Evolutionary conservation across 1,284 basidiomycete species (phyloP).

Genomic region (Ceratobasidium sp.): DNA sequence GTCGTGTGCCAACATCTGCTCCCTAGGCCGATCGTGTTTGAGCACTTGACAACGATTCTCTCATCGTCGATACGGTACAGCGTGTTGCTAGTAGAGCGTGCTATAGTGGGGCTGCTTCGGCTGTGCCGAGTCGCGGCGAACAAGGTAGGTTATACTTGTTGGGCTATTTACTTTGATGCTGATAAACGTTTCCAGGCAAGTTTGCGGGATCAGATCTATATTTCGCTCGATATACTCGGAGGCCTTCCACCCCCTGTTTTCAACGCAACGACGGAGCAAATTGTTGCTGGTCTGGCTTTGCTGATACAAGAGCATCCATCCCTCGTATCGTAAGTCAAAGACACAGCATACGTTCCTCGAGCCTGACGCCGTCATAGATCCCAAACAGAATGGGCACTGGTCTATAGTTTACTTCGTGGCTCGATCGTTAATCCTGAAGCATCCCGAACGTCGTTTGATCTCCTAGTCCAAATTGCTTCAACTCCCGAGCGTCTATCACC

Average conservation of each 20-base stretch:
- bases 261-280: constrained; percentile 88
- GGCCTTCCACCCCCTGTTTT: constrained; percentile 78
- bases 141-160: constrained; percentile 56
- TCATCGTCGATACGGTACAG: constrained; percentile 82
- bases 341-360: background rate
- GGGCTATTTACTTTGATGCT: constrained; percentile 36
- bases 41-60: constrained; percentile 85
- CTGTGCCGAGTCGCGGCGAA: constrained; percentile 80
- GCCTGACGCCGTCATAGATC: constrained; percentile 57
- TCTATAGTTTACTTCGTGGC: constrained; percentile 87
- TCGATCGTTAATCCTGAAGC: constrained; percentile 90
- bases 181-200: constrained; percentile 57
- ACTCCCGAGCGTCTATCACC: constrained; percentile 67
- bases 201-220: constrained; percentile 89
- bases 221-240: constrained; percentile 89
- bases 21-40: constrained; percentile 86
- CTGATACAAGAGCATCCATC: constrained; percentile 78
- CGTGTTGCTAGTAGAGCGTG: constrained; percentile 91
- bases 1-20: background rate
- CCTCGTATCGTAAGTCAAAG: constrained; percentile 66
- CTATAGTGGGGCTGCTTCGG: constrained; percentile 86
- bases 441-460: constrained; percentile 80
- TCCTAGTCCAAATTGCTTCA: constrained; percentile 66
- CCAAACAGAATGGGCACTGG: constrained; percentile 94
- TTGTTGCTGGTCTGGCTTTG: constrained; percentile 81